Evolutionary conservation across 2,329 filamentous ascomycete genomes (phyloP).

Genomic region (Akanthomyces muscarius): DNA sequence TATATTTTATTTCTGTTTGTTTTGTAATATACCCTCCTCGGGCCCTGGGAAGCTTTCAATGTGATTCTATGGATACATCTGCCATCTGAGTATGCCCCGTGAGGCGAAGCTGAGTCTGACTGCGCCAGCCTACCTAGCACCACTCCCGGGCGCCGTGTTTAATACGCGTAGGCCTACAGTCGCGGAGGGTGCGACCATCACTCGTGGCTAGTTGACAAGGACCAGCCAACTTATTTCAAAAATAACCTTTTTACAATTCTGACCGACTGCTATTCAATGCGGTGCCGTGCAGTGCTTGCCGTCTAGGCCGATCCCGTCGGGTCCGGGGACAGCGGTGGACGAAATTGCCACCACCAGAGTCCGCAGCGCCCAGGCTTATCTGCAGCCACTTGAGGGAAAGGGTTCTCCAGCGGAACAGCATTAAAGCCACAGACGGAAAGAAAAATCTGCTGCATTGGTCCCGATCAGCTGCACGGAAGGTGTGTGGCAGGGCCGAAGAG

Average conservation of each 20-base stretch:
- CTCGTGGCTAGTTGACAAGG: not conserved
- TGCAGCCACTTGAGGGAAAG: not conserved
- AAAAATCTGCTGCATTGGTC: not conserved
- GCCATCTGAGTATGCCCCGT: no score
- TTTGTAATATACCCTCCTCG: no score
- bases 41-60: no score
- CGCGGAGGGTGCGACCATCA: no score
- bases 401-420: not conserved
- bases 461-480: not conserved
- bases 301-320: not conserved
- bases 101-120: no score
- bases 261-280: not conserved
- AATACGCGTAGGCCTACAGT: no score
- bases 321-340: not conserved
- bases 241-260: not conserved
- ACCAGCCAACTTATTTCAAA: not conserved
- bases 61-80: no score
- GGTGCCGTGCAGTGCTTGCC: not conserved
- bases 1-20: no score
- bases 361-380: not conserved
- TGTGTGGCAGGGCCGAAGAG: not conserved
- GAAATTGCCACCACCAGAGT: not conserved
- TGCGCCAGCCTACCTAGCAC: no score
- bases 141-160: not conserved
- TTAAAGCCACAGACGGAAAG: not conserved